Evolutionary conservation across 495 filamentous ascomycete species (phyloP).

Genomic region (Trichocladium uniseriatum): DNA sequence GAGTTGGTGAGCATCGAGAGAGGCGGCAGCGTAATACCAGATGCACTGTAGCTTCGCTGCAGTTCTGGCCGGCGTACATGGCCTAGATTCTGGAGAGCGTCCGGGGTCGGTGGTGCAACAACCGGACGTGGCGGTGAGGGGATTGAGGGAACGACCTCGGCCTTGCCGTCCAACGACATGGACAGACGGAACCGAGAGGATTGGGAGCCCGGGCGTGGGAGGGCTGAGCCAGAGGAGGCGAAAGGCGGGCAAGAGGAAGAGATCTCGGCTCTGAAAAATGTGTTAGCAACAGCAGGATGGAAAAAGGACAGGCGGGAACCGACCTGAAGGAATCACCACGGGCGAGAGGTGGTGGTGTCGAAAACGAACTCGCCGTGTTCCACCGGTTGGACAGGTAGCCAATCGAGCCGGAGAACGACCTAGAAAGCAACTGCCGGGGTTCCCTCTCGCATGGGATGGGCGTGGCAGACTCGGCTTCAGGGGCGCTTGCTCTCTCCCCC

Average conservation of each 20-base stretch:
- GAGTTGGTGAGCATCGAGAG: conserved; percentile 51
- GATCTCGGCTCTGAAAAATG: conserved; percentile 23
- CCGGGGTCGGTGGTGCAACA: conserved; percentile 17
- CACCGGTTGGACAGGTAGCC: conserved; percentile 34
- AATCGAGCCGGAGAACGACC: conserved; percentile 26
- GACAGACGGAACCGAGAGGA: conserved; percentile 55
- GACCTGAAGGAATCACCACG: conserved; percentile 34
- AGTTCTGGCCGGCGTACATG: conserved; percentile 46
- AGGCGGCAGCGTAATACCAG: conserved; percentile 40
- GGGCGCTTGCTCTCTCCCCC: background rate
- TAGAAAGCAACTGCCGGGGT: conserved; percentile 10
- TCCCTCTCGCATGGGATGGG: conserved; percentile 6
- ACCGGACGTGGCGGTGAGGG: conserved; percentile 58
- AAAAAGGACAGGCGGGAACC: background rate
- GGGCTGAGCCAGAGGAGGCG: conserved; percentile 15
- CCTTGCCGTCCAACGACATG: conserved; percentile 72
- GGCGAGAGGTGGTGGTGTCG: conserved; percentile 25
- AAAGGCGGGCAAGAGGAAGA: conserved; percentile 30
- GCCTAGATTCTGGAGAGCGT: conserved; percentile 37
- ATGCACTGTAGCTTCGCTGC: conserved; percentile 29
- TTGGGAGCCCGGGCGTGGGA: conserved; percentile 24
- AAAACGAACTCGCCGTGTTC: conserved; percentile 29
- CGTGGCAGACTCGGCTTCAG: conserved; percentile 6
- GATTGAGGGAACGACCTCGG: conserved; percentile 60
- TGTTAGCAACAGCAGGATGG: background rate